Evolutionary conservation across 345 rosid genomes (phyloP).

Genomic region (Sapria himalayana): DNA sequence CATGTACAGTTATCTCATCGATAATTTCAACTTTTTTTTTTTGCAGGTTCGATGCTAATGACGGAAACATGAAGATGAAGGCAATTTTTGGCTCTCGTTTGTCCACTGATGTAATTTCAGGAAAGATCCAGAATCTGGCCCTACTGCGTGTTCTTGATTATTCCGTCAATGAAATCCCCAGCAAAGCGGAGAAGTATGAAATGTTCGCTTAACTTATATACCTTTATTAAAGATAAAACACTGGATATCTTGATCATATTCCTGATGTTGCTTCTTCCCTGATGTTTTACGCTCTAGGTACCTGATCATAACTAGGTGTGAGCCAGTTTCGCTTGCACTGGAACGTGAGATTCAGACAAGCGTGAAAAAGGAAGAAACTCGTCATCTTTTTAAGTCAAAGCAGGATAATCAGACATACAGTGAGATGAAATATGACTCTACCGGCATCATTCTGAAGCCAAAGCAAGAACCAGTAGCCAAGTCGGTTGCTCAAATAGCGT

Average conservation of each 20-base stretch:
- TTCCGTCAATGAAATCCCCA: slow-evolving; percentile 65
- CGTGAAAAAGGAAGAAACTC: slow-evolving; percentile 9
- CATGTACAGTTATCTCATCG: too few species aligned
- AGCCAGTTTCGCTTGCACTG: slow-evolving; percentile 47
- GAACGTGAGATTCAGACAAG: slow-evolving; percentile 24
- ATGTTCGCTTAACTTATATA: not conserved
- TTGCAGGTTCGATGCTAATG: slow-evolving; percentile 56
- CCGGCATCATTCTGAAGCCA: slow-evolving; percentile 36
- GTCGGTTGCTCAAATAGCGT: slow-evolving; percentile 72
- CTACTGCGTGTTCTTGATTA: slow-evolving; percentile 50
- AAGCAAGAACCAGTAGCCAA: slow-evolving; percentile 45
- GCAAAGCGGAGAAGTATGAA: slow-evolving; percentile 51
- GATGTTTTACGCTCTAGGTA: too few species aligned
- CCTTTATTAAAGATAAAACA: too few species aligned
- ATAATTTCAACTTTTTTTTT: too few species aligned
- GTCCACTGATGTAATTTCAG: slow-evolving; percentile 40
- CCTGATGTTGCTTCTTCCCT: too few species aligned
- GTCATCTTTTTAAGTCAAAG: slow-evolving; percentile 21
- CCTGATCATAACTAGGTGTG: slow-evolving; percentile 55
- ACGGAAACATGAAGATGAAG: slow-evolving; percentile 47
- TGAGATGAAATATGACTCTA: slow-evolving; percentile 12
- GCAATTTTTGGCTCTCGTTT: slow-evolving; percentile 43
- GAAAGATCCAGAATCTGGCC: slow-evolving; percentile 54
- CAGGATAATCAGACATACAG: slow-evolving; percentile 14
- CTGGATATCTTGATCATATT: too few species aligned